Base-by-base conservation (phyloP, 805 yeast species). In the Wickerhamiella nectarea region DNA sequence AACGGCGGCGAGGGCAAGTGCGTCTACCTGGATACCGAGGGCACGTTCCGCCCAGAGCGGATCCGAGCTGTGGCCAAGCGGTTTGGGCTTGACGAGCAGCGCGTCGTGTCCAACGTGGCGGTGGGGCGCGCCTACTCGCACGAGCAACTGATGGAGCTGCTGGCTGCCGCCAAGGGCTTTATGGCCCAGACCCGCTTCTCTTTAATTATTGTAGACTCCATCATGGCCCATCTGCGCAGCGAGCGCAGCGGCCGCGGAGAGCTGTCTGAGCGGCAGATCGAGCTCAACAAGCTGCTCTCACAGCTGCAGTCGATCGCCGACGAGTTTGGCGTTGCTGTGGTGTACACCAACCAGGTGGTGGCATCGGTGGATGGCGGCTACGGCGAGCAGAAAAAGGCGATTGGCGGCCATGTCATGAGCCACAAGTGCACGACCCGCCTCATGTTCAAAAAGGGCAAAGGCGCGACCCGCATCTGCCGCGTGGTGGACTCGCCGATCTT, bases 1-100 rank as follows among this genome's bases (percentile, higher is more conserved):
- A 96, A 96, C 34, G 98, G 98, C 48, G 98, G 95, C 41, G 98
- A 91, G 65, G 98, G 98, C 26, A 86, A 91, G 63, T 89, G 96
- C 61, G 68, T 91, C 44, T 91, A 83, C 59, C 87, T 91, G 48
- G 98, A 91, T 57, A 89, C 97, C 0, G 98, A 89, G 59, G 95
- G 96, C 15, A 91, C 98, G 1, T 91, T 91, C 61, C 72, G 98
- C 58, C 96, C 97, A 1, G 80, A 79, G 36, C 73, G 98, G 54
- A 68, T 91, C 52, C 81, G 83, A 7, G 78, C 94, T 0, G 86
- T 91, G 51, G 95, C 95, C 2, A 79, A 79, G 58, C 70, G 98
- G 53, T 91, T 81, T 58, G 95, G 95, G 0, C 69, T 91, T 46
- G 84, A 84, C 52, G 94, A 91, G 17, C 86, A 81, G 55, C 95